Conservation (phyloP, 2,329 filamentous ascomycete species). For the Aspergillus clavatus region DNA sequence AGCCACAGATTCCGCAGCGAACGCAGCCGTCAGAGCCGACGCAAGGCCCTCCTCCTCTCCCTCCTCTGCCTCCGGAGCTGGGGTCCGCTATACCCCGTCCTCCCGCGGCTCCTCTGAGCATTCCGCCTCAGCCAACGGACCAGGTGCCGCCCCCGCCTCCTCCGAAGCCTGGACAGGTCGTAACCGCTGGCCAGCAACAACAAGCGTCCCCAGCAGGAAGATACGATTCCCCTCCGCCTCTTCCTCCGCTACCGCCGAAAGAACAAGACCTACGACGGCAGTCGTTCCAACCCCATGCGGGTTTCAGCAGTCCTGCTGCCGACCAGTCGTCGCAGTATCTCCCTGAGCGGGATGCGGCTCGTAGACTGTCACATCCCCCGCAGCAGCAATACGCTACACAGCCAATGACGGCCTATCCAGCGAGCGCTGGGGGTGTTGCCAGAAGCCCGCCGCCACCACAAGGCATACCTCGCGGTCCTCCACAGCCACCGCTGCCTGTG, state of each 20-base stretch:
- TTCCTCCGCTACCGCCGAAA: slow-evolving; percentile 39
- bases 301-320: slow-evolving; percentile 4
- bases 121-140: slow-evolving; percentile 10
- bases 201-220: slow-evolving; percentile 20
- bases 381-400: background rate
- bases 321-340: slow-evolving; percentile 21
- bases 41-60: slow-evolving; percentile 61
- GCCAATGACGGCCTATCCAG: slow-evolving; percentile 12
- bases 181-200: slow-evolving; percentile 13
- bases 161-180: slow-evolving; percentile 32
- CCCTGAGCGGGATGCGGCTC: slow-evolving; percentile 25
- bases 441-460: slow-evolving; percentile 8
- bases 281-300: slow-evolving; percentile 11
- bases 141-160: slow-evolving; percentile 33
- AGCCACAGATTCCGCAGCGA: slow-evolving; percentile 36
- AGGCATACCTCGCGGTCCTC: slow-evolving; percentile 8
- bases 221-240: slow-evolving; percentile 28
- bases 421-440: slow-evolving; percentile 10
- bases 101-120: slow-evolving; percentile 17
- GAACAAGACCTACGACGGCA: slow-evolving; percentile 19
- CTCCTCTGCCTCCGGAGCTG: slow-evolving; percentile 65
- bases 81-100: slow-evolving; percentile 36
- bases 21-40: slow-evolving; percentile 28
- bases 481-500: slow-evolving; percentile 16
- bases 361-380: slow-evolving; percentile 2